Conservation (phyloP, 1,139 yeast species). For the Kodamaea sp. region DNA sequence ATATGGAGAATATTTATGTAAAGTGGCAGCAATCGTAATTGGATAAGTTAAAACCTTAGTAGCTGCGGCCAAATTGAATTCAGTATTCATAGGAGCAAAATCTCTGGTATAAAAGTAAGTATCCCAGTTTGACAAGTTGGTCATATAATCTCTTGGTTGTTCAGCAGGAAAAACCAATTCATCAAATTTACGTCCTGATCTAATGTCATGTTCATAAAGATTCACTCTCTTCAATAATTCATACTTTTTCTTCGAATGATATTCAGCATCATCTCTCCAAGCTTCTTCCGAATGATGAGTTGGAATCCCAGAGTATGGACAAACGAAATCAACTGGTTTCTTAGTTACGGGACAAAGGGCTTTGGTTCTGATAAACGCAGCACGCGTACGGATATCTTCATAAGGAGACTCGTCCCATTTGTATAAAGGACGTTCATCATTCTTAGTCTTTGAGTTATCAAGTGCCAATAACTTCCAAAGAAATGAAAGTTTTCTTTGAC, state of each 20-base stretch:
- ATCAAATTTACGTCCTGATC: slow-evolving; percentile 91
- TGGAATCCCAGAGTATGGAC: slow-evolving; percentile 94
- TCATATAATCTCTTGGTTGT: slow-evolving; percentile 72
- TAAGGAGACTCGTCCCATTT: slow-evolving; percentile 89
- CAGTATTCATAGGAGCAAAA: slow-evolving; percentile 94
- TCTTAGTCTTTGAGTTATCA: slow-evolving; percentile 26
- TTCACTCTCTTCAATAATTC: slow-evolving; percentile 81
- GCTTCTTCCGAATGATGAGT: slow-evolving; percentile 90
- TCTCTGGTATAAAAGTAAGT: slow-evolving; percentile 88
- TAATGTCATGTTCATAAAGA: slow-evolving; percentile 88
- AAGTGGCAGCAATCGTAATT: slow-evolving; percentile 75
- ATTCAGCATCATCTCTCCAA: slow-evolving; percentile 75
- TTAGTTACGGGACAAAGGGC: slow-evolving; percentile 92
- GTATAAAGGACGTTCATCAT: slow-evolving; percentile 20
- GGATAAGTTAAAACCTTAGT: slow-evolving; percentile 95
- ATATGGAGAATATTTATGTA: slow-evolving; percentile 87
- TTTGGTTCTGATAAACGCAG: slow-evolving; percentile 81
- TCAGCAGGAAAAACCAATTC: slow-evolving; percentile 89
- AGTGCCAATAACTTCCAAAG: slow-evolving; percentile 39
- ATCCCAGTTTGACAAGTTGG: slow-evolving; percentile 88
- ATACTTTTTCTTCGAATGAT: slow-evolving; percentile 64
- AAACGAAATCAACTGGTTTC: slow-evolving; percentile 74
- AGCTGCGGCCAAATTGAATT: slow-evolving; percentile 91
- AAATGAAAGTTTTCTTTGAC: slow-evolving; percentile 26
- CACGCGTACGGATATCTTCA: slow-evolving; percentile 83